Conservation (phyloP, 176 grass and related monocot genomes). For the Puya raimondii region DNA sequence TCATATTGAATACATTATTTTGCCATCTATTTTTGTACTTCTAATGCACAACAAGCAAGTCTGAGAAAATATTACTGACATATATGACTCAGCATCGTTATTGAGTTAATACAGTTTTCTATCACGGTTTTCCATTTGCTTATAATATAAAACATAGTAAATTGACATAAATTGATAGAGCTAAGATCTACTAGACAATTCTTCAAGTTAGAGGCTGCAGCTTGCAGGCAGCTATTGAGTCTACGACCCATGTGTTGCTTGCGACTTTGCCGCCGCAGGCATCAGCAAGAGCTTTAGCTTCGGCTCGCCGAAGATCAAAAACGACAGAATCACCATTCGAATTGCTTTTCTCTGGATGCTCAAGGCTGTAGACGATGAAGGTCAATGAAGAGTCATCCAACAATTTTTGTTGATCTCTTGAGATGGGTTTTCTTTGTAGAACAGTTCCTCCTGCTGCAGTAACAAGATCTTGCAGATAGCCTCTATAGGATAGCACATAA, state of each 20-base stretch:
- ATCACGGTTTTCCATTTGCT: no score
- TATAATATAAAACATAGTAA: no score
- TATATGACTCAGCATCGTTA: no score
- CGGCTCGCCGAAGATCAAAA: slow-evolving; percentile 10
- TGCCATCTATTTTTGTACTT: no score
- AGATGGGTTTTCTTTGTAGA: slow-evolving; percentile 68
- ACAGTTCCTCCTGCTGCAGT: slow-evolving; percentile 47
- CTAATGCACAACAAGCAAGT: no score
- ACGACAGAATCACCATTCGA: not conserved
- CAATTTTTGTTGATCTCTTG: slow-evolving; percentile 58
- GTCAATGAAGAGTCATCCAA: slow-evolving; percentile 36
- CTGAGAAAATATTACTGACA: no score
- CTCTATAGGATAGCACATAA: slow-evolving; percentile 46
- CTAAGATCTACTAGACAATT: not conserved
- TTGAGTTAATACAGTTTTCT: no score
- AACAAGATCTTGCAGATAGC: slow-evolving; percentile 74
- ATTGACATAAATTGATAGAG: no score
- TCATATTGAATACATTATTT: no score
- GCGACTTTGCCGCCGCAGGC: slow-evolving; percentile 52
- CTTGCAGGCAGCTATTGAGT: slow-evolving; percentile 67
- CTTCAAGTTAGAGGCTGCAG: slow-evolving; percentile 29
- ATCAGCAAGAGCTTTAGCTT: slow-evolving; percentile 40
- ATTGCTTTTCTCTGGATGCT: slow-evolving; percentile 34
- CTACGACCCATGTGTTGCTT: slow-evolving; percentile 66
- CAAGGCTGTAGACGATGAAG: slow-evolving; percentile 43